Evolutionary conservation across 1,139 yeast genomes (phyloP), one percentile per base, ranked within the genome.

Genomic region (Blastobotrys illinoisensis): DNA sequence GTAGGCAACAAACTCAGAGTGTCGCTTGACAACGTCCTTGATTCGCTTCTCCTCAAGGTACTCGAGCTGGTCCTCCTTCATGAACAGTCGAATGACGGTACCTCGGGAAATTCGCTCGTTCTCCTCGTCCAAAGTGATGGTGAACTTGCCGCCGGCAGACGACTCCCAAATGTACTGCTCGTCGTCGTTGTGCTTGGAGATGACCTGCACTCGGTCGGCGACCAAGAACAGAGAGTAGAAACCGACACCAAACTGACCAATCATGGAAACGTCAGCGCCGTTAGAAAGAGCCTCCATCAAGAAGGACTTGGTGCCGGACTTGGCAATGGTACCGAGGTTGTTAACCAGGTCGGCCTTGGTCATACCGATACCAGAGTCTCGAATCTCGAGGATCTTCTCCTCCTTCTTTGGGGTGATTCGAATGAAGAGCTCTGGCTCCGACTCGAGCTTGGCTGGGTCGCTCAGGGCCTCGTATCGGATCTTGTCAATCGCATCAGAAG

Each of bases 211-310:
- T 70, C 85, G 90, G 80, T 95, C 99, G 71, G 99, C 99, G 72
- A 95, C 99, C 80, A 95, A 85, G 88, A 95, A 95, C 67, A 93
- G 82, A 56, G 99, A 93, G 87, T 95, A 95, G 93, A 95, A 95
- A 84, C 99, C 99, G 69, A 95, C 99, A 89, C 99, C 99, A 81
- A 95, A 95, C 80, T 95, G 99, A 83, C 99, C 99, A 79, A 95
- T 95, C 99, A 95, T 95, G 64, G 98, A 90, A 64, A 95, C 97
- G 76, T 95, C 99, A 63, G 99, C 99, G 79, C 99, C 99, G 64
- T 97, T 97, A 65, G 96, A 86, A 66, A 93, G 83, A 65, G 99
- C 99, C 79, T 95, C 99, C 99, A 95, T 93, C 52, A 69, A 62
- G 76, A 95, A 95, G 65, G 96, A 88, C 81, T 95, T 95, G 70